Percentiles rank a stretch among this genome's conserved stretches.
Evolutionary conservation across 495 filamentous ascomycete genomes (phyloP).

Genomic region (Xylaria cubensis): DNA sequence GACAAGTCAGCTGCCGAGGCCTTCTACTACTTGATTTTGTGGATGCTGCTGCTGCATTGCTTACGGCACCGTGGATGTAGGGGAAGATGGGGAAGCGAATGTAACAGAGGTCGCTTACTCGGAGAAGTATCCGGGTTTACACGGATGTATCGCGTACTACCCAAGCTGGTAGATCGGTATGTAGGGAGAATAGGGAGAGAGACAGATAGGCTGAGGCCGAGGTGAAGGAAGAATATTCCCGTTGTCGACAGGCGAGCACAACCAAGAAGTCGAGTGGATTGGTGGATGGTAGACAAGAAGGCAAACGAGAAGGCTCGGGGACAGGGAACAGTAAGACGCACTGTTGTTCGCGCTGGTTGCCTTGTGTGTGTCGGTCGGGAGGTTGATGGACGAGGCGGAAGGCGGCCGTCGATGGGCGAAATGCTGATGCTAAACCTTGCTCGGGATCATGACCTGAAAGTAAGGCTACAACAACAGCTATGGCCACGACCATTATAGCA

Average conservation of each 20-base stretch:
- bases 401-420: neutral
- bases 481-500: conserved; percentile 1
- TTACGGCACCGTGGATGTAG: neutral
- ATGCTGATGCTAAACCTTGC: neutral
- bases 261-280: neutral
- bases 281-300: neutral
- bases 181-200: neutral
- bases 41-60: neutral
- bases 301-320: neutral
- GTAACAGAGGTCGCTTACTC: neutral
- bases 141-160: neutral
- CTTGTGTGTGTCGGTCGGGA: neutral
- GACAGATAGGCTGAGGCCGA: neutral
- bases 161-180: neutral
- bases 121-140: neutral
- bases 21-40: neutral
- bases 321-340: neutral
- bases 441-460: neutral
- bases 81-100: neutral
- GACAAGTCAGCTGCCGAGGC: conserved; percentile 1
- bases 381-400: conserved; percentile 1
- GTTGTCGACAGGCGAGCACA: neutral
- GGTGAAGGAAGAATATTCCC: neutral
- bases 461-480: neutral
- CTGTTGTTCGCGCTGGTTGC: conserved; percentile 1